phyloP scores from a whole-genome alignment of 1,284 basidiomycete species.

The Malassezia brasiliensis region DNA sequence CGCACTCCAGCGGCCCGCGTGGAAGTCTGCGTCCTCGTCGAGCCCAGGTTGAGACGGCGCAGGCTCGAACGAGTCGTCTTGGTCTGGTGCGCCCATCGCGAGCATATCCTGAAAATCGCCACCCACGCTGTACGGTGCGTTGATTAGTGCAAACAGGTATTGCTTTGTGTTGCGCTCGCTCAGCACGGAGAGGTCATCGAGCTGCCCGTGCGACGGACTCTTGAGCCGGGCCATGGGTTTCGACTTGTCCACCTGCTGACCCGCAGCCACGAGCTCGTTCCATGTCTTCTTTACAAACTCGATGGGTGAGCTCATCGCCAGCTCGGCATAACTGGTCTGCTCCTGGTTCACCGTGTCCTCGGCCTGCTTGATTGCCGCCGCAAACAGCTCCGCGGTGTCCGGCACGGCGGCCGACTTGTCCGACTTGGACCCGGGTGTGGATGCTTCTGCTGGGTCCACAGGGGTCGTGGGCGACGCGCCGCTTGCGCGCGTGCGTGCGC shows the following conservation, averaged over 20 bases:
- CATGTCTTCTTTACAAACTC: conserved; percentile 14
- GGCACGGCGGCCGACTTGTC: background rate
- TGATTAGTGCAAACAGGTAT: background rate
- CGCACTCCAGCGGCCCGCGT: too few species aligned
- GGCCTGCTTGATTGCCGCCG: background rate
- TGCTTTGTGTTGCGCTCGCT: background rate
- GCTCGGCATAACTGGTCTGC: background rate
- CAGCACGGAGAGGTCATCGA: background rate
- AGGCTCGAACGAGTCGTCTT: background rate
- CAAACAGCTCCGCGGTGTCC: background rate
- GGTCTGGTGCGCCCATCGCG: background rate
- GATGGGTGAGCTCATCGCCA: conserved; percentile 1
- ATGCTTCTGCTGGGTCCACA: background rate
- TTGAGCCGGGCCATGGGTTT: background rate
- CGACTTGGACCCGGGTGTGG: background rate
- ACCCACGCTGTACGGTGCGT: background rate
- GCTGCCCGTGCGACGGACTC: background rate
- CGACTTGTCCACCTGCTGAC: background rate
- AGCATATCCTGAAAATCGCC: background rate
- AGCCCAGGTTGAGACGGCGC: too few species aligned
- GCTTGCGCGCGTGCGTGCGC: too few species aligned
- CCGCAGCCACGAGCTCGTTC: conserved; percentile 3
- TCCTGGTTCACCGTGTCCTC: background rate
- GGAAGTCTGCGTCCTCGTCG: too few species aligned
- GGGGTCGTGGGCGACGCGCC: background rate